These are phyloP conservation scores for Zasmidium angulare DNA, from an alignment of 2,329 filamentous ascomycete species.

Conservation along the genomic window DNA sequence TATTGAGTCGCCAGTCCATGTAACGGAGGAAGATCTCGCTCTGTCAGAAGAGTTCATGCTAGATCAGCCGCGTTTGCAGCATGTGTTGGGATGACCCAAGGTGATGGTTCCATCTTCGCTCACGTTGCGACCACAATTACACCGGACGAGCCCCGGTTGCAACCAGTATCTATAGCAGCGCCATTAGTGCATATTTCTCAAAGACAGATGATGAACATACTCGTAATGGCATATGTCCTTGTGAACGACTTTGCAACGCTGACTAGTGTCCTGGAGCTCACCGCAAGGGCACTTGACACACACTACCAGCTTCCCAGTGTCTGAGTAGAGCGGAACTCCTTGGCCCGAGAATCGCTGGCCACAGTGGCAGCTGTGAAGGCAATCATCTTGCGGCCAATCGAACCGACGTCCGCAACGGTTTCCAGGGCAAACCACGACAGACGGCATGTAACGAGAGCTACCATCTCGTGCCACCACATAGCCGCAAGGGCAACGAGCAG, in stretches of 20 bases:
- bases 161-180: not conserved
- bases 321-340: not conserved
- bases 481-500: not conserved
- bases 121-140: not conserved
- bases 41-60: not conserved
- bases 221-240: not conserved
- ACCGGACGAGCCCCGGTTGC: not conserved
- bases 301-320: not conserved
- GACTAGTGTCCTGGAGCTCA: not conserved
- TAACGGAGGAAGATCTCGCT: not conserved
- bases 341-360: not conserved
- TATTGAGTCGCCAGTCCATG: too few species aligned
- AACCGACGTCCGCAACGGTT: not conserved
- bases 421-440: not conserved
- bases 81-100: not conserved
- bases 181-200: not conserved
- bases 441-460: not conserved
- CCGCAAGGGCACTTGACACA: not conserved
- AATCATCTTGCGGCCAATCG: not conserved
- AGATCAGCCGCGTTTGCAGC: not conserved
- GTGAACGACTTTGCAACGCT: not conserved
- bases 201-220: not conserved
- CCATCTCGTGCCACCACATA: not conserved
- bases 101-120: not conserved
- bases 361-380: not conserved